These are phyloP conservation scores for Camellia japonica DNA, from an alignment of 148 eudicot genomes.

Conservation along the genomic window DNA sequence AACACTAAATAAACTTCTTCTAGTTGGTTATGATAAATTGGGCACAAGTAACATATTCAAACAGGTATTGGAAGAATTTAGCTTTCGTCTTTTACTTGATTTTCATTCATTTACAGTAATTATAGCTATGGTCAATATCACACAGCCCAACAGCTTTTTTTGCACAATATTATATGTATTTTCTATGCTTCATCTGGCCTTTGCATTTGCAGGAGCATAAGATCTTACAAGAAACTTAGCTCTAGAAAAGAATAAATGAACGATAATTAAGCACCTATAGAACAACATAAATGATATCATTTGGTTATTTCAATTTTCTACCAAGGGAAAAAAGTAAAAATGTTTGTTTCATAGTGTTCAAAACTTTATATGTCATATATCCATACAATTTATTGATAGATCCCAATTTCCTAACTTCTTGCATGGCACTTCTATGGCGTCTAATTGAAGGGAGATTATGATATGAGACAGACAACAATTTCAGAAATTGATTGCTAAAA, in stretches of 20 bases:
- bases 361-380: neutral
- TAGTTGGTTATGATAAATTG: constrained; percentile 70
- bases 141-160: neutral
- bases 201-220: no score
- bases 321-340: neutral
- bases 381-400: neutral
- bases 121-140: neutral
- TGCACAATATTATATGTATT: neutral
- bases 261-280: neutral
- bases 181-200: no score
- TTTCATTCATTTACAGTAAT: neutral
- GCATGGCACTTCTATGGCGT: neutral
- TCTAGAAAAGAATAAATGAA: no score
- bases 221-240: neutral
- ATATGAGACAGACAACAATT: no score
- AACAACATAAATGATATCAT: neutral
- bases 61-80: constrained; percentile 48
- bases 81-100: neutral
- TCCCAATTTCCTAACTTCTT: neutral
- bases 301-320: neutral
- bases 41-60: constrained; percentile 84
- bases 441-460: neutral
- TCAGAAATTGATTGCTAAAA: no score
- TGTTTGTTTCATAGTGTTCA: neutral
- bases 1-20: constrained; percentile 47